A percentile compares a stretch with the other conserved stretches of the same genome.
These are phyloP conservation scores for Phytophthora megakarya DNA, from an alignment of 352 stramenopile species.

Conservation along the genomic window DNA sequence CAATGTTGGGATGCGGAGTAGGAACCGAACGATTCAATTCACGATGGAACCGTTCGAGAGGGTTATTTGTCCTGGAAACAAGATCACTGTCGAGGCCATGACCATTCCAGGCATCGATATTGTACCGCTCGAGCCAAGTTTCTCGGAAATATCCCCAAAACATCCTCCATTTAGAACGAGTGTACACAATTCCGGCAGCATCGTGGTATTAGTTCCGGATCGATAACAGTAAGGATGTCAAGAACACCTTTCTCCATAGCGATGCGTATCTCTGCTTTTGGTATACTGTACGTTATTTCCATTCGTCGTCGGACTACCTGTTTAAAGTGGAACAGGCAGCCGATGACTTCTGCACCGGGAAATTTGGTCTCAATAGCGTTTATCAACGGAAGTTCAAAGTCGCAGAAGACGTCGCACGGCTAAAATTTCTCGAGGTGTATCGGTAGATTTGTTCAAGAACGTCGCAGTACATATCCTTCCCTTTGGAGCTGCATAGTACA, in stretches of 20 bases:
- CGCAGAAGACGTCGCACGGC: neutral
- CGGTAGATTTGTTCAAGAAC: neutral
- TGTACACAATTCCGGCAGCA: neutral
- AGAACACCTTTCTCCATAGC: neutral
- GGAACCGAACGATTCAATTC: neutral
- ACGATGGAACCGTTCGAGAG: neutral
- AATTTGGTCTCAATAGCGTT: neutral
- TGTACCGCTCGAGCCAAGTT: neutral
- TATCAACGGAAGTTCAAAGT: no score
- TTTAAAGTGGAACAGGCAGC: neutral
- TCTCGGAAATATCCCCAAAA: no score
- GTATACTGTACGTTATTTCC: neutral
- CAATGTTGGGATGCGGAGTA: neutral
- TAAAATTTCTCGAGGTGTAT: neutral
- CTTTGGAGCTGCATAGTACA: neutral
- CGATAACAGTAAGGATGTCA: neutral
- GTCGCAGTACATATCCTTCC: no score
- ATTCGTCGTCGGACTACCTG: neutral
- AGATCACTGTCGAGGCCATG: neutral
- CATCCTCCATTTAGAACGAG: no score
- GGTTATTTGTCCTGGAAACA: constrained; percentile 1
- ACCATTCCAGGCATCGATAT: neutral
- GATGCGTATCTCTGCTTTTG: neutral
- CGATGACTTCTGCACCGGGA: neutral
- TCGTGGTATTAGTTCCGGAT: neutral